A percentile compares a stretch with the other conserved stretches of the same genome.
Conservation (phyloP, 345 rosid genomes). For the Euphorbia pulcherrima region DNA sequence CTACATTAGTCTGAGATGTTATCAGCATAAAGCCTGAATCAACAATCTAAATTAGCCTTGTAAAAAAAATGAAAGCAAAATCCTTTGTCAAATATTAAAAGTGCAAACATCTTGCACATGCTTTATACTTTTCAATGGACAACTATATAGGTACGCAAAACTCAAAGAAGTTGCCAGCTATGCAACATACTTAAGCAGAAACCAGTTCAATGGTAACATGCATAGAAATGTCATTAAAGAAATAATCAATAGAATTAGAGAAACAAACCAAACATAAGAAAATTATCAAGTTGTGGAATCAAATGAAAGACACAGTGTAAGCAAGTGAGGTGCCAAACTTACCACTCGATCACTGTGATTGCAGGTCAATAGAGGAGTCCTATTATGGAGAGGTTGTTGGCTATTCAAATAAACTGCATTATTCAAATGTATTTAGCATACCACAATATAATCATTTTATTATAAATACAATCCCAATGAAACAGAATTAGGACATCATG, state of each 20-base stretch:
- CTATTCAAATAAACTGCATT: conserved; percentile 31
- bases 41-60: not conserved
- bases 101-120: not conserved
- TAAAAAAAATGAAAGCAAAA: not conserved
- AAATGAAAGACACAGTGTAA: conserved; percentile 5
- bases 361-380: conserved; percentile 12
- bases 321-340: conserved; percentile 18
- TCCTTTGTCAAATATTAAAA: not conserved
- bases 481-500: not conserved
- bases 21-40: not conserved
- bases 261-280: not conserved
- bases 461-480: conserved; percentile 11
- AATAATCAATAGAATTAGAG: not conserved
- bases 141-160: not conserved
- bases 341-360: conserved; percentile 32
- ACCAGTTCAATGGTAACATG: not conserved
- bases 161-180: not conserved
- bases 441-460: conserved; percentile 10
- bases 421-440: conserved; percentile 17
- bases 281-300: not conserved
- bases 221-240: not conserved
- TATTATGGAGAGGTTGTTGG: conserved; percentile 24
- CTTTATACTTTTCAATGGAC: not conserved
- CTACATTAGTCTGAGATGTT: not conserved
- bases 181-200: not conserved